phyloP scores from a whole-genome alignment of 192 early-diverging fungal species.

The Podila epicladia region DNA sequence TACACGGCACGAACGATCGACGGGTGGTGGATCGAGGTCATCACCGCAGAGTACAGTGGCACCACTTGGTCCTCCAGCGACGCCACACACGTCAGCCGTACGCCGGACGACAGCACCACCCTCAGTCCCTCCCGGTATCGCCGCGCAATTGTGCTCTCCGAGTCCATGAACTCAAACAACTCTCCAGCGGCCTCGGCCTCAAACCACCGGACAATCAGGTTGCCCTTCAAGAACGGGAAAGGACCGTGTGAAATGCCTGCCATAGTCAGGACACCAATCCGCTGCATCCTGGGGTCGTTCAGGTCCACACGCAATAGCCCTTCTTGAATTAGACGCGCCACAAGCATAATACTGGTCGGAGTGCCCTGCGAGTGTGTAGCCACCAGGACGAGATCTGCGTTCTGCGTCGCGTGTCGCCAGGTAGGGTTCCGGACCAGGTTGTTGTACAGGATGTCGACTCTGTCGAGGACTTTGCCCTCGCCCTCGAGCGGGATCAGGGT shows the following conservation, averaged over 20 bases:
- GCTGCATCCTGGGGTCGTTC: constrained; percentile 74
- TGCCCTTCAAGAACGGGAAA: constrained; percentile 83
- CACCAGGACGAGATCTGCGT: constrained; percentile 85
- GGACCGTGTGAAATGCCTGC: constrained; percentile 94
- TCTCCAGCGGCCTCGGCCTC: constrained; percentile 92
- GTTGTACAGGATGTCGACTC: constrained; percentile 84
- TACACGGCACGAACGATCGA: constrained; percentile 92
- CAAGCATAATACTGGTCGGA: constrained; percentile 83
- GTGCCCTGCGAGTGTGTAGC: constrained; percentile 96
- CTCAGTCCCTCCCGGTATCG: constrained; percentile 78
- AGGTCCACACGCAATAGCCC: constrained; percentile 49
- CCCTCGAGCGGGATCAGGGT: constrained; percentile 88
- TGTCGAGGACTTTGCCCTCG: constrained; percentile 90
- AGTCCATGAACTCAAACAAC: constrained; percentile 94
- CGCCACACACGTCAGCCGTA: constrained; percentile 81
- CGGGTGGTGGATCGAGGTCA: constrained; percentile 75
- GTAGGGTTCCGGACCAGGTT: constrained; percentile 69
- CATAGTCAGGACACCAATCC: constrained; percentile 87
- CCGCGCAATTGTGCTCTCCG: constrained; percentile 70
- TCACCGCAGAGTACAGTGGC: constrained; percentile 83
- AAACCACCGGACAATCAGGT: constrained; percentile 86
- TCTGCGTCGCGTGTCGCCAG: constrained; percentile 51
- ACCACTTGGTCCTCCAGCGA: constrained; percentile 98
- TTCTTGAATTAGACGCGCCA: constrained; percentile 77
- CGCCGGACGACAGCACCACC: constrained; percentile 71